Percentiles rank a stretch among this genome's conserved stretches.
Evolutionary conservation across 228 moss, liverwort and hornwort genomes (phyloP).

Genomic region (Sphagnum fallax): DNA sequence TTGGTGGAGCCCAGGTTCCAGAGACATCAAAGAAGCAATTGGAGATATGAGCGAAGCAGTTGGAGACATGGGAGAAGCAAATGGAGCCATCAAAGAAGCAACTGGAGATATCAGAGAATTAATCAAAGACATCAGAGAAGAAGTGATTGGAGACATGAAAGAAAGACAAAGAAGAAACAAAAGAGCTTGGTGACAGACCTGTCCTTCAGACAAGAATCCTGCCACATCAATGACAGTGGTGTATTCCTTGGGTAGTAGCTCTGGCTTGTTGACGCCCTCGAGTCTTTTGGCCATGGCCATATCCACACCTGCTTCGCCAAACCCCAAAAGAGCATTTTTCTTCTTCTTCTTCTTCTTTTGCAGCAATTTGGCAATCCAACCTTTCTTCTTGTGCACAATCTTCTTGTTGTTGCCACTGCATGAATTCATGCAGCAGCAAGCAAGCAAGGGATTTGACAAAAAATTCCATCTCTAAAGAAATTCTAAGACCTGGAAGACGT

Average conservation of each 20-base stretch:
- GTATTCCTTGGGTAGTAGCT: conserved; percentile 53
- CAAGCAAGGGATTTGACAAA: not conserved
- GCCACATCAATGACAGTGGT: conserved; percentile 62
- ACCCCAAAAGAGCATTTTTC: not conserved
- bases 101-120: too few species aligned
- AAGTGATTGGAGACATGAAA: too few species aligned
- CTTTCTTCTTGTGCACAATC: not conserved
- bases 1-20: too few species aligned
- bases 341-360: not conserved
- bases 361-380: not conserved
- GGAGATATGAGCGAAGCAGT: too few species aligned
- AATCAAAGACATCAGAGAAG: too few species aligned
- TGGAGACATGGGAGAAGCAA: too few species aligned
- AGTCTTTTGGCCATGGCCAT: conserved; percentile 49
- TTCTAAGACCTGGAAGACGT: too few species aligned
- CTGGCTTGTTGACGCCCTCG: conserved; percentile 59
- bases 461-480: not conserved
- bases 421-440: too few species aligned
- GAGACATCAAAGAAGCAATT: too few species aligned
- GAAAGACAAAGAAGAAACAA: too few species aligned
- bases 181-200: conserved; percentile 13
- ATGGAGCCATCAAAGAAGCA: too few species aligned
- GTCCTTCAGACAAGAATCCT: conserved; percentile 55
- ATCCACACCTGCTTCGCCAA: conserved; percentile 27
- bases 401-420: too few species aligned